Evolutionary conservation across 179 eudicot species (phyloP), one percentile per base, ranked within the genome.

Genomic region (Spergularia azorica): DNA sequence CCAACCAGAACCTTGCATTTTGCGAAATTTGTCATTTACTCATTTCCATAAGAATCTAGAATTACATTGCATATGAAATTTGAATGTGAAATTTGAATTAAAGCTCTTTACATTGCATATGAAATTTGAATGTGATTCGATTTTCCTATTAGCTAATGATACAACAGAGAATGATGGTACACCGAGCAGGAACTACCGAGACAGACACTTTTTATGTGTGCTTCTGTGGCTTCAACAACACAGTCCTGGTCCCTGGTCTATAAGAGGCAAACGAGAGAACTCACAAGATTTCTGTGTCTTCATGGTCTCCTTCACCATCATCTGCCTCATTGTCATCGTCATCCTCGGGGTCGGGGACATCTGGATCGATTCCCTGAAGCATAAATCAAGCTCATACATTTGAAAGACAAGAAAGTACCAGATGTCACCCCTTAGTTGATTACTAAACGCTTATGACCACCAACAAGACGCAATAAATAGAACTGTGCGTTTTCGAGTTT

Each of bases 241-340:
- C 58, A 54, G 32, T 12, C 58, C 3, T 10, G n/a, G 58, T 54
- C 15, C 17, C n/a, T 20, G 12, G 32, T 67, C 16, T 67, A 9
- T 38, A 51, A 32, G 18, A 16, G 5, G 26, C 32, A 26, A 26
- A 26, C 56, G 6, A 57, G 61, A n/a, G 17, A 50, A n/a, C 60
- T 94, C 88, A 95, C 66, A 95, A 81, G 38, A 91, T 88, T 55
- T 95, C 98, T 0, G 91, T 79, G 73, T 95, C 97, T 75, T 92
- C 93, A 74, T 88, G 94, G 79, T 95, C 98, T 6, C 89, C 98
- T 79, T 95, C 98, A 16, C 77, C 92, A 57, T 92, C 97, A 43
- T 95, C 98, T 3, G 81, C 93, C 57, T 94, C 97, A 76, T 92
- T 91, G 52, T 92, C 98, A 64, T 95, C 98, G 17, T 95, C 97